These are phyloP conservation scores for Aspergillus wentii DNA, from an alignment of 495 filamentous ascomycete species.

Conservation along the genomic window DNA sequence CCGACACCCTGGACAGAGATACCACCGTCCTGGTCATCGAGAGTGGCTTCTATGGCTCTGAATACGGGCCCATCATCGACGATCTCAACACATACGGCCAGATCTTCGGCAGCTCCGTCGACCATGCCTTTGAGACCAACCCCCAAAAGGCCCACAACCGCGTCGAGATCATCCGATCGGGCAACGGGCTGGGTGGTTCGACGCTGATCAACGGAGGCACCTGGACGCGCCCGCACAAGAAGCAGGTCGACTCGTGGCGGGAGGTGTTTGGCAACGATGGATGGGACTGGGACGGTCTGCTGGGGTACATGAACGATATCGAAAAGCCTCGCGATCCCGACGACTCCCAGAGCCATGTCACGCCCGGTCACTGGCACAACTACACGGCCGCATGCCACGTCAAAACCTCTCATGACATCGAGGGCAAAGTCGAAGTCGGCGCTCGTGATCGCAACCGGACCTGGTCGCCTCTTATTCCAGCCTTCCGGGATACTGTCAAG, in stretches of 20 bases:
- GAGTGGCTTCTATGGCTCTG: slow-evolving; percentile 24
- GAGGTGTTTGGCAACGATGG: slow-evolving; percentile 31
- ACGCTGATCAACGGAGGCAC: slow-evolving; percentile 47
- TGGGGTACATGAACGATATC: neutral
- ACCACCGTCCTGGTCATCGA: slow-evolving; percentile 43
- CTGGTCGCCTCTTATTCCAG: neutral
- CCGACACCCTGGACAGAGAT: slow-evolving; percentile 32
- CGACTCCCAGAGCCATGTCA: neutral
- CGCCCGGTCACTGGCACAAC: neutral
- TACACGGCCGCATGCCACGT: neutral
- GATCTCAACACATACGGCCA: slow-evolving; percentile 22
- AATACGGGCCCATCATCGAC: slow-evolving; percentile 14
- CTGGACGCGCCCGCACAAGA: slow-evolving; percentile 31
- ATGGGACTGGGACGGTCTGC: slow-evolving; percentile 34
- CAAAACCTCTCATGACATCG: neutral
- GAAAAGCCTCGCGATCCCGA: neutral
- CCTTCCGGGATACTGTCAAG: slow-evolving; percentile 12
- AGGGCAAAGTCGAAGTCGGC: neutral
- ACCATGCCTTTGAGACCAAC: neutral
- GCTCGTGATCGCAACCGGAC: neutral
- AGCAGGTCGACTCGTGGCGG: slow-evolving; percentile 39
- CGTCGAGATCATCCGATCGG: neutral
- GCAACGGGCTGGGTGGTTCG: slow-evolving; percentile 37
- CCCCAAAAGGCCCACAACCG: neutral
- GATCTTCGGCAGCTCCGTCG: slow-evolving; percentile 13